These are phyloP conservation scores for Citeromyces matritensis DNA, from an alignment of 805 yeast species.

Conservation along the genomic window DNA sequence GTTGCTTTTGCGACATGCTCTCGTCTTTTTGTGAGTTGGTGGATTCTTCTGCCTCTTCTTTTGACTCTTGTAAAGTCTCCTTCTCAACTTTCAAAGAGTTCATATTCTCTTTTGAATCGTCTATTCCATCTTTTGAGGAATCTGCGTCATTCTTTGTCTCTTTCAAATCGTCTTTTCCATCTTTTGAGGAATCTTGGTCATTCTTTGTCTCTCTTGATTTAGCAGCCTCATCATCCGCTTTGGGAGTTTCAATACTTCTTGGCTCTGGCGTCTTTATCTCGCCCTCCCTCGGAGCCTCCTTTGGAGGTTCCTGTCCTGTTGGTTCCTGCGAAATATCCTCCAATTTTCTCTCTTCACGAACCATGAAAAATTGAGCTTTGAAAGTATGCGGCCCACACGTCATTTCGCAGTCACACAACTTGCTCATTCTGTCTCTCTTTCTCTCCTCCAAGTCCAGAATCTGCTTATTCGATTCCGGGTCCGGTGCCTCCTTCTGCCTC, in stretches of 20 bases:
- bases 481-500: constrained; percentile 27
- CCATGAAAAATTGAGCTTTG: constrained; percentile 64
- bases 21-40: constrained; percentile 3
- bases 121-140: constrained; percentile 5
- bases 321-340: constrained; percentile 17
- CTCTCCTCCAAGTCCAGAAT: constrained; percentile 22
- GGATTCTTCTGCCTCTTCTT: constrained; percentile 5
- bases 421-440: constrained; percentile 74
- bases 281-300: constrained; percentile 7
- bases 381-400: constrained; percentile 75
- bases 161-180: constrained; percentile 4
- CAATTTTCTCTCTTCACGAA: constrained; percentile 66
- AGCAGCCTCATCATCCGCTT: constrained; percentile 4
- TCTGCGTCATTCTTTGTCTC: constrained; percentile 2
- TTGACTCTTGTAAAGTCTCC: constrained; percentile 8
- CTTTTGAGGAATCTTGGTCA: constrained; percentile 4
- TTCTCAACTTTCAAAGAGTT: constrained; percentile 16
- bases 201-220: constrained; percentile 4
- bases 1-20: constrained; percentile 1
- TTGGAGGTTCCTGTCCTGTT: constrained; percentile 8
- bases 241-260: constrained; percentile 1
- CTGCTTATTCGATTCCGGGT: constrained; percentile 20
- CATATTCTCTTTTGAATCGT: too few species aligned
- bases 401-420: constrained; percentile 63
- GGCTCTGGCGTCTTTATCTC: constrained; percentile 9